phyloP scores from a whole-genome alignment of 768 basidiomycete species.

The Boletus tylopilopsis region DNA sequence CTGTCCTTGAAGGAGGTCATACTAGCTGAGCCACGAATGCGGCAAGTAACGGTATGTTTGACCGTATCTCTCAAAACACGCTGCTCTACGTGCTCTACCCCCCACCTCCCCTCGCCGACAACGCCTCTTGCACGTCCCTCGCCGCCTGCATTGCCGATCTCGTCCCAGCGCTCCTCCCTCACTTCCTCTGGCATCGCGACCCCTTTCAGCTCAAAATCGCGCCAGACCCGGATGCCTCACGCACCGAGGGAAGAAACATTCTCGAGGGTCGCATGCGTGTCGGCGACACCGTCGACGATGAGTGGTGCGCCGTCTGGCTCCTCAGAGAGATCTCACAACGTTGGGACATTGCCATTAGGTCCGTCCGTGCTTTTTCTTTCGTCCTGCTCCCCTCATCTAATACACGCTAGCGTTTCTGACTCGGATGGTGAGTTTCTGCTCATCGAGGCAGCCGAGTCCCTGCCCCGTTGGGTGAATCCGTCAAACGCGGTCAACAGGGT shows the following conservation, averaged over 20 bases:
- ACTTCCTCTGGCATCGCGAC: slow-evolving; percentile 83
- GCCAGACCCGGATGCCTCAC: slow-evolving; percentile 37
- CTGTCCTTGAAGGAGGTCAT: slow-evolving; percentile 77
- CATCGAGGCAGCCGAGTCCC: slow-evolving; percentile 89
- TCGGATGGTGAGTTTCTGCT: slow-evolving; percentile 94
- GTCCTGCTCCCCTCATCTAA: not conserved
- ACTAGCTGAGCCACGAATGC: slow-evolving; percentile 12
- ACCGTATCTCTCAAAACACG: slow-evolving; percentile 81
- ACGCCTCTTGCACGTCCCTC: slow-evolving; percentile 56
- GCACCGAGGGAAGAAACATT: slow-evolving; percentile 41
- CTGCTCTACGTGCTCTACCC: slow-evolving; percentile 76
- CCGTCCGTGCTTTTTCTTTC: slow-evolving; percentile 18
- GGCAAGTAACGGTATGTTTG: slow-evolving; percentile 31
- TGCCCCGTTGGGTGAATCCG: slow-evolving; percentile 91
- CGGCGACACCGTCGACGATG: slow-evolving; percentile 96
- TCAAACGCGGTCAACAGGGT: slow-evolving; percentile 92
- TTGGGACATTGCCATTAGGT: slow-evolving; percentile 85
- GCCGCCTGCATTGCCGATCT: slow-evolving; percentile 62
- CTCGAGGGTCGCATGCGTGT: slow-evolving; percentile 86
- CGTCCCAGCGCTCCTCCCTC: slow-evolving; percentile 51
- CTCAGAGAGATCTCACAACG: slow-evolving; percentile 69
- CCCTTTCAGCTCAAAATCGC: slow-evolving; percentile 73
- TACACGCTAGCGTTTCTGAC: slow-evolving; percentile 52
- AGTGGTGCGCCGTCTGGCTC: slow-evolving; percentile 94
- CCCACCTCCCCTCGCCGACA: slow-evolving; percentile 48